Evolutionary conservation across 495 filamentous ascomycete genomes (phyloP), one percentile per base, ranked within the genome.

Genomic region (Neurospora sp.): DNA sequence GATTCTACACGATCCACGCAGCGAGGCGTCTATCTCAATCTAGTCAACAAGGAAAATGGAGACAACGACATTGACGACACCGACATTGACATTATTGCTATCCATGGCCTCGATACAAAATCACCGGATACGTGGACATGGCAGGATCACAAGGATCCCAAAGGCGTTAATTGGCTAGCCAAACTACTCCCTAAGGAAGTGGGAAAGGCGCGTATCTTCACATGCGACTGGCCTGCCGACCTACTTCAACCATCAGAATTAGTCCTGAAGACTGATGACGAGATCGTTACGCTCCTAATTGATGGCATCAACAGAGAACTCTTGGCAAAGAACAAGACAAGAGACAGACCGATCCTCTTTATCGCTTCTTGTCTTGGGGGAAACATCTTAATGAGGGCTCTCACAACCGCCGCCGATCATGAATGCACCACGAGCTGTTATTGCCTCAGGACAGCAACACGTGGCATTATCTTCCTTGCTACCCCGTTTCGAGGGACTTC

Each of bases 361-460:
- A 79, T 82, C 70, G 79, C 79, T 6, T 82, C 80, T 27, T 82
- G 80, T 73, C 75, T 82, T 39, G 79, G 80, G 4, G 80, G 80
- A 5, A 72, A 81, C 71, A 71, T 81, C 74, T 71, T 82, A 72
- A 74, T 71, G 44, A 75, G 40, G 75, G 78, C 80, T 69, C 76
- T 80, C 27, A 72, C 72, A 22, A 69, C 69, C 48, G 75, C 73
- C 20, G 48, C 20, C 39, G 53, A 72, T 4, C 70, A 77, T 22
- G 16, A 42, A 42, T 18, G 16, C 41, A 42, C 41, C 41, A 42
- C 41, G 16, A 42, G 16, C 41, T 78, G 76, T 44, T 14, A 8
- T 27, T 12, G 39, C 68, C 22, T 81, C 3, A 59, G 44, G 68
- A 69, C 37, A 70, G 74, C 72, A 22, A 80, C 75, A 35, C 39